Evolutionary conservation across 139 green algal species (phyloP).

Genomic region (Asterochloris sp.): DNA sequence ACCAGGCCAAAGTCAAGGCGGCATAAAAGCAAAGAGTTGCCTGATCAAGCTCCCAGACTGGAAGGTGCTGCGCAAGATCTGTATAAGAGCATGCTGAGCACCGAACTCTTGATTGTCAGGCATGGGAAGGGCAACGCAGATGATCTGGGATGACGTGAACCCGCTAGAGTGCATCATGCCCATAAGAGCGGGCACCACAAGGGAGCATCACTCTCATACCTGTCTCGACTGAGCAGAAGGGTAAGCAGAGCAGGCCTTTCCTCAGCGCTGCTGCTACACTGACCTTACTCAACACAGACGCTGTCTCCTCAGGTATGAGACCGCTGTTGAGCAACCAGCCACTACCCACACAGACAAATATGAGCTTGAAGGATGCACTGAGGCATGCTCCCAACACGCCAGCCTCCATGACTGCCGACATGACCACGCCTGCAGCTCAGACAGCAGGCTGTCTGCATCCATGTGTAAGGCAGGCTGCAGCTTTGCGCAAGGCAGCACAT

Average conservation of each 20-base stretch:
- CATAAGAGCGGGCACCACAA: not conserved
- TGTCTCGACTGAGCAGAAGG: not conserved
- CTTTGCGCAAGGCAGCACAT: too few species aligned
- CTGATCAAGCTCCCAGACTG: not conserved
- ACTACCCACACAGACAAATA: slow-evolving; percentile 43
- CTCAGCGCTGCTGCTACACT: not conserved
- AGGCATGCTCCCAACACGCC: slow-evolving; percentile 31
- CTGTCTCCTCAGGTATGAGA: slow-evolving; percentile 44
- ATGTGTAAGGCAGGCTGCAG: too few species aligned
- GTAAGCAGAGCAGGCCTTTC: not conserved
- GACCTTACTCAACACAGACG: slow-evolving; percentile 55
- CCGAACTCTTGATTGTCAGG: too few species aligned
- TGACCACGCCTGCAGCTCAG: too few species aligned
- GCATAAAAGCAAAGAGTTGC: not conserved
- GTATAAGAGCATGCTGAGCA: too few species aligned
- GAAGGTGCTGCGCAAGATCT: too few species aligned
- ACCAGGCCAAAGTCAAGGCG: not conserved
- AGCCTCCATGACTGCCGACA: too few species aligned
- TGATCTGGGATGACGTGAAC: too few species aligned
- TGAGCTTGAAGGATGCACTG: slow-evolving; percentile 41
- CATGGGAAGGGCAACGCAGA: too few species aligned
- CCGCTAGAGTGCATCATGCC: too few species aligned
- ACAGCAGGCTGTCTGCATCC: too few species aligned
- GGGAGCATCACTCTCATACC: not conserved
- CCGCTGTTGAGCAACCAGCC: slow-evolving; percentile 35